Evolutionary conservation across 495 filamentous ascomycete species (phyloP), one percentile per base, ranked within the genome.

Genomic region (Xylaria intraflava): DNA sequence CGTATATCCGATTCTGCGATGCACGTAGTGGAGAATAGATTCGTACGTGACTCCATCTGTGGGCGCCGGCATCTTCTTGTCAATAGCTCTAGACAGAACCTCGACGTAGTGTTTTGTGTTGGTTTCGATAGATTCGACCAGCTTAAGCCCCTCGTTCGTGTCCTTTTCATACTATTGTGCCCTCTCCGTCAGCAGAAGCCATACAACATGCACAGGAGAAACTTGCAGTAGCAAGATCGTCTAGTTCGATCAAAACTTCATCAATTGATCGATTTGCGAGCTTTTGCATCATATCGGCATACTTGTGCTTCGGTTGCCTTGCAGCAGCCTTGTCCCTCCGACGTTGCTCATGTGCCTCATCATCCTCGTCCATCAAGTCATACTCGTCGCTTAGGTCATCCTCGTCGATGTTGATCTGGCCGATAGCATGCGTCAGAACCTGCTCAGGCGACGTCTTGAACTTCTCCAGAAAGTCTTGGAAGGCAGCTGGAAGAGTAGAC

Each of bases 81-180:
- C 93, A 36, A 95, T 84, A 4, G 94, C 93, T 57, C 86, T 74
- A 4, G 92, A 91, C 31, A 97, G 66, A 50, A 96, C 81, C 62
- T 98, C 94, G 58, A 95, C 83, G 64, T 97, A 98, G 62, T 94
- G 94, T 50, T 88, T 83, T n/a, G 93, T 87, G 66, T 98, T 98
- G 42, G 78, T 79, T 70, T 90, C 84, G 56, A 97, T 86, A 3
- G 87, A 93, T 39, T 85, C 80, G 22, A 95, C 87, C 7, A 98
- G 80, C 57, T 87, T 85, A 35, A 91, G 68, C 2, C 83, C 84
- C 20, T 88, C 83, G 31, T 81, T 78, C 8, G 84, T 72, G 3
- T 78, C 73, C 60, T 83, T 76, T 58, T 95, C 90, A 62, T 83
- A 95, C 83, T 95, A 62, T 52, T 58, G 56, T 7, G 24, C 22